These are phyloP conservation scores for Boletus pseudo-olivaceus DNA, from an alignment of 768 basidiomycete genomes.

Conservation along the genomic window DNA sequence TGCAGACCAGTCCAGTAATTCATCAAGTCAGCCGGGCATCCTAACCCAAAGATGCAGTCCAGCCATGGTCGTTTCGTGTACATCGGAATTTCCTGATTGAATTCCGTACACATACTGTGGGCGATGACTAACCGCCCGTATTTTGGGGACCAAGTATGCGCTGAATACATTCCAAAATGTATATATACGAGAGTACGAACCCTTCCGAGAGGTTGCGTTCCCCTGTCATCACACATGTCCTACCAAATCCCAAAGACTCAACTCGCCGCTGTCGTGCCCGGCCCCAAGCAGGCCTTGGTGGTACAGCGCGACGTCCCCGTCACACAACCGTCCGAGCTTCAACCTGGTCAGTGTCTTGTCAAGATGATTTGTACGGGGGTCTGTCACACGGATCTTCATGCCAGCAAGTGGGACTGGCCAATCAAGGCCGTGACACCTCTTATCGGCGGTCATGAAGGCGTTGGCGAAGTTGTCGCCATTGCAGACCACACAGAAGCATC, in stretches of 20 bases:
- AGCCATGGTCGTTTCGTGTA: too few species aligned
- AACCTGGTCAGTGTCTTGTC: constrained; percentile 70
- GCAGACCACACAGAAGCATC: constrained; percentile 56
- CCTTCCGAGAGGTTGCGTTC: too few species aligned
- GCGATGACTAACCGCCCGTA: too few species aligned
- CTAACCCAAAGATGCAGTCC: too few species aligned
- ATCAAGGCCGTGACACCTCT: constrained; percentile 59
- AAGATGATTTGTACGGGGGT: constrained; percentile 76
- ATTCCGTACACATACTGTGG: too few species aligned
- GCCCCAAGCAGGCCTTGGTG: constrained; percentile 28
- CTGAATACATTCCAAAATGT: too few species aligned
- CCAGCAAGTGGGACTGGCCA: constrained; percentile 79
- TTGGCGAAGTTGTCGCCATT: constrained; percentile 78
- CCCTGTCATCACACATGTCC: background rate
- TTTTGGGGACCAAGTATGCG: too few species aligned
- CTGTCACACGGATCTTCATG: constrained; percentile 86
- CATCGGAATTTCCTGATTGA: too few species aligned
- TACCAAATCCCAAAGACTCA: constrained; percentile 39
- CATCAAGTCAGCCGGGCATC: too few species aligned
- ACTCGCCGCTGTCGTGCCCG: constrained; percentile 38
- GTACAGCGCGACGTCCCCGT: constrained; percentile 51
- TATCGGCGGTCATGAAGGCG: constrained; percentile 84
- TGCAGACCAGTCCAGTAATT: too few species aligned
- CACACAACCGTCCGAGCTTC: constrained; percentile 50
- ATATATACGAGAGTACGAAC: too few species aligned